Conservation (phyloP, 306 rosid genomes). For the Ormosia emarginata region DNA sequence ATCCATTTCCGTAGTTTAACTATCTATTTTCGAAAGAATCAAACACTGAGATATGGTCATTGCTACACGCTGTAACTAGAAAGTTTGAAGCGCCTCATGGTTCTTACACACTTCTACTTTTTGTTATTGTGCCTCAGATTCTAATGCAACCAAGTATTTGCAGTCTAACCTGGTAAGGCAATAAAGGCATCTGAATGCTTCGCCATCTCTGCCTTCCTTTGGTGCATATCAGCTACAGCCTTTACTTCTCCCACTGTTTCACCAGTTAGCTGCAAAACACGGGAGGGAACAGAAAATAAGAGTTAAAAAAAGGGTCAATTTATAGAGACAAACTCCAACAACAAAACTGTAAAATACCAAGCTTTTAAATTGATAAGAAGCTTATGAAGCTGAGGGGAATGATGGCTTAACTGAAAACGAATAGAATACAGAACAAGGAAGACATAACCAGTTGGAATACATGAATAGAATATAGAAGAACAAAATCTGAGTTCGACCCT, state of each 20-base stretch:
- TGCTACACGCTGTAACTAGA: slow-evolving; percentile 23
- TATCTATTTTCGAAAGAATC: slow-evolving; percentile 14
- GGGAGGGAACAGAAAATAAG: background rate
- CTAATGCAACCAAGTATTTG: background rate
- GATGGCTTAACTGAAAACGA: background rate
- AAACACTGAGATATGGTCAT: slow-evolving; percentile 23
- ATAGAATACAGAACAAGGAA: background rate
- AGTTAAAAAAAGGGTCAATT: background rate
- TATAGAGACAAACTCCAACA: background rate
- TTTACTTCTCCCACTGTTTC: slow-evolving; percentile 98
- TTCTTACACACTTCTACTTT: background rate
- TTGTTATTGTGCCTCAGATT: background rate
- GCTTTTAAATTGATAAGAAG: background rate
- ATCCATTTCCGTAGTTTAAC: background rate
- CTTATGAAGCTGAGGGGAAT: background rate
- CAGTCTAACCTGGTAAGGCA: slow-evolving; percentile 89
- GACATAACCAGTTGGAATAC: background rate
- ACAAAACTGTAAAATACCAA: background rate
- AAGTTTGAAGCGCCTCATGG: slow-evolving; percentile 19
- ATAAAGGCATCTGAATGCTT: slow-evolving; percentile 98
- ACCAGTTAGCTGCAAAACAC: slow-evolving; percentile 81
- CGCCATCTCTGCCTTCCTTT: slow-evolving; percentile 99
- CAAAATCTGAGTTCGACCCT: background rate
- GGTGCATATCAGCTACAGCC: slow-evolving; percentile 98
- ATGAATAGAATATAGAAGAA: background rate